phyloP scores from a whole-genome alignment of 345 rosid genomes.

The Linum usitatissimum region DNA sequence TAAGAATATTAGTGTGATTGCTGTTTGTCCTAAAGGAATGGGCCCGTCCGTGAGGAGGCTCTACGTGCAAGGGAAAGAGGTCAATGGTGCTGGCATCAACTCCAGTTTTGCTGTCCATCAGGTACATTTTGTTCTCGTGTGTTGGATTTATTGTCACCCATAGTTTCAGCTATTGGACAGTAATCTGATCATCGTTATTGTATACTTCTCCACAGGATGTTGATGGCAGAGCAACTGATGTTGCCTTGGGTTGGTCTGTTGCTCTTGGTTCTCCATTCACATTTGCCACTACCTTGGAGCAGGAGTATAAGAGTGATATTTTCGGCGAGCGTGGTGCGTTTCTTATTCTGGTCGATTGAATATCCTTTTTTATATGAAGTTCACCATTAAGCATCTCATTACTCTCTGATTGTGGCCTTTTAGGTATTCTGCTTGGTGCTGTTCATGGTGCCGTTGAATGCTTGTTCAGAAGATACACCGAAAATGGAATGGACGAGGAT shows the following conservation, averaged over 20 bases:
- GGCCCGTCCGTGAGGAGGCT: constrained; percentile 89
- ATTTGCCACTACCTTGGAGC: constrained; percentile 81
- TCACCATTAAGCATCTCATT: neutral
- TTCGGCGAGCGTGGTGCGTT: constrained; percentile 83
- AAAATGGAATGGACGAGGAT: constrained; percentile 65
- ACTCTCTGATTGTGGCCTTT: constrained; percentile 2
- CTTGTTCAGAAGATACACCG: constrained; percentile 71
- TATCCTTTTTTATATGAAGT: neutral
- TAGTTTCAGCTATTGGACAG: neutral
- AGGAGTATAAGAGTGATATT: constrained; percentile 91
- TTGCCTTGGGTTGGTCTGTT: constrained; percentile 87
- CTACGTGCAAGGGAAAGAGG: constrained; percentile 80
- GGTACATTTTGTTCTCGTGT: constrained; percentile 25
- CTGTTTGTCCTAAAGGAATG: constrained; percentile 86
- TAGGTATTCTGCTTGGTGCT: constrained; percentile 83
- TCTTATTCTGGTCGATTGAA: too few relatives aligned
- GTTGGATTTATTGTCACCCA: neutral
- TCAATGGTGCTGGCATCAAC: constrained; percentile 92
- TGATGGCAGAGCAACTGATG: constrained; percentile 78
- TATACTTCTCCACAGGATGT: constrained; percentile 46
- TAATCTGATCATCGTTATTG: neutral
- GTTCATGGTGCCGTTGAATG: constrained; percentile 83
- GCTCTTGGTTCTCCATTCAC: constrained; percentile 92
- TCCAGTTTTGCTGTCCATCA: constrained; percentile 82
- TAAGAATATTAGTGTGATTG: constrained; percentile 66